Percentiles rank a stretch among this genome's conserved stretches.
These are phyloP conservation scores for Pleoardoris graminearum DNA, from an alignment of 2,329 filamentous ascomycete species.

Conservation along the genomic window DNA sequence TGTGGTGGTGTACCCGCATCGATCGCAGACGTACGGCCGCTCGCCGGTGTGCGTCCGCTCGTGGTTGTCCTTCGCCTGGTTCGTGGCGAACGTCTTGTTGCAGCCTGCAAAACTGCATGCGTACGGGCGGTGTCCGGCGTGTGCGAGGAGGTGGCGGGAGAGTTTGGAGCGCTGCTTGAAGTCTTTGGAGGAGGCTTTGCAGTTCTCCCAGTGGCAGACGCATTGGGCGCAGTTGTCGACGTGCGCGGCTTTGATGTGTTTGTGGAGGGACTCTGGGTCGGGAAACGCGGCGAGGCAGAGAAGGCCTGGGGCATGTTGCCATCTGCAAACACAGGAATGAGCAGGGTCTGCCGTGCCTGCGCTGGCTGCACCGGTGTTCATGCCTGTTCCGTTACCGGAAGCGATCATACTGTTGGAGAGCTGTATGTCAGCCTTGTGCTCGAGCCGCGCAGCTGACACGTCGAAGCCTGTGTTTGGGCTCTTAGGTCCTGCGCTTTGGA, in stretches of 20 bases:
- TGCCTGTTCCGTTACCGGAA: not conserved
- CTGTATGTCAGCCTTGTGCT: constrained; percentile 22
- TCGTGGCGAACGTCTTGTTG: constrained; percentile 45
- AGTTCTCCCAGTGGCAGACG: constrained; percentile 44
- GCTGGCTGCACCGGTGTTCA: not conserved
- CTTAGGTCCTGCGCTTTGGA: constrained; percentile 15
- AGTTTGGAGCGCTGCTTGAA: constrained; percentile 48
- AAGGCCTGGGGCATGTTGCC: constrained; percentile 33
- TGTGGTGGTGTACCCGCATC: constrained; percentile 44
- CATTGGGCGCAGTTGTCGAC: constrained; percentile 41
- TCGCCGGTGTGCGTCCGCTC: constrained; percentile 45
- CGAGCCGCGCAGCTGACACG: constrained; percentile 33
- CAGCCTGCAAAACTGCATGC: constrained; percentile 41
- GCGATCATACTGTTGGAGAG: not conserved
- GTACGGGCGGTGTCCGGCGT: constrained; percentile 44
- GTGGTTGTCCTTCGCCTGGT: constrained; percentile 48
- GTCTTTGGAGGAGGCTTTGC: constrained; percentile 40
- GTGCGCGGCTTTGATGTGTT: constrained; percentile 41
- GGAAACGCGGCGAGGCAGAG: constrained; percentile 37
- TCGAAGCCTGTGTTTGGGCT: constrained; percentile 35
- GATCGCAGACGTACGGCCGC: constrained; percentile 42
- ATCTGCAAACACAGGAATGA: constrained; percentile 35
- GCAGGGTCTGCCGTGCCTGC: constrained; percentile 11
- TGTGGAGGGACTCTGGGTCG: constrained; percentile 35
- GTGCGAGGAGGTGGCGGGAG: constrained; percentile 42